Evolutionary conservation across 768 basidiomycete genomes (phyloP).

Genomic region (Serpula lacrymans): DNA sequence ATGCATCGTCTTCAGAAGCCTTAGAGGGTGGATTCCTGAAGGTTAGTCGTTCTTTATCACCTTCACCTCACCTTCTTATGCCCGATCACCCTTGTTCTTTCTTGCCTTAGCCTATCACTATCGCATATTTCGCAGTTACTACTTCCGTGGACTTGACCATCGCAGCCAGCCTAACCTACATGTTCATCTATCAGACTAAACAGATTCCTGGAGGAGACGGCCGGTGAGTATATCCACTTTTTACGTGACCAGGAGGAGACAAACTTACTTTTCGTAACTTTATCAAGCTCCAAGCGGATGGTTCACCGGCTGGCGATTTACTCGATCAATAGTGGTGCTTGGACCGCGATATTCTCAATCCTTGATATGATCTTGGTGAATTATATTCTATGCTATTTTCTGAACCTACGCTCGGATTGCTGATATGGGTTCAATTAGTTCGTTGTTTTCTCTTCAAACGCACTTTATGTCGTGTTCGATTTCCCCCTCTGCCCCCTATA

Average conservation of each 20-base stretch:
- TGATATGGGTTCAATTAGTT: no score
- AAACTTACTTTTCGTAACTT: neutral
- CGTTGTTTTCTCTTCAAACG: no score
- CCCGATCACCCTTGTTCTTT: no score
- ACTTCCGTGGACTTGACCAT: conserved; percentile 5
- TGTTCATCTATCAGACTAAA: neutral
- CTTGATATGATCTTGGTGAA: conserved; percentile 3
- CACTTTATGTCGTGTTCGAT: no score
- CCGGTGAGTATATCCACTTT: neutral
- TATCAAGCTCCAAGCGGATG: neutral
- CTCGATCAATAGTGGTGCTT: conserved; percentile 11
- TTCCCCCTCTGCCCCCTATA: conserved; percentile 10
- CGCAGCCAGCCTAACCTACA: conserved; percentile 1
- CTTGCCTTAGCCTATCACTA: neutral
- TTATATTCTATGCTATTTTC: neutral
- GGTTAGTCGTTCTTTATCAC: no score
- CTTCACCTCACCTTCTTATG: no score
- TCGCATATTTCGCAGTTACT: neutral
- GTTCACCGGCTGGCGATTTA: conserved; percentile 8
- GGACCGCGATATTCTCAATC: conserved; percentile 10
- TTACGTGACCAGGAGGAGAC: no score
- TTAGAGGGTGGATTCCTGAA: neutral
- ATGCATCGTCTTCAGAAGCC: neutral
- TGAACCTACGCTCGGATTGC: no score
- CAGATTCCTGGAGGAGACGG: neutral